phyloP scores from a whole-genome alignment of 208 protist species.

The Sergeia podlipaevii region DNA sequence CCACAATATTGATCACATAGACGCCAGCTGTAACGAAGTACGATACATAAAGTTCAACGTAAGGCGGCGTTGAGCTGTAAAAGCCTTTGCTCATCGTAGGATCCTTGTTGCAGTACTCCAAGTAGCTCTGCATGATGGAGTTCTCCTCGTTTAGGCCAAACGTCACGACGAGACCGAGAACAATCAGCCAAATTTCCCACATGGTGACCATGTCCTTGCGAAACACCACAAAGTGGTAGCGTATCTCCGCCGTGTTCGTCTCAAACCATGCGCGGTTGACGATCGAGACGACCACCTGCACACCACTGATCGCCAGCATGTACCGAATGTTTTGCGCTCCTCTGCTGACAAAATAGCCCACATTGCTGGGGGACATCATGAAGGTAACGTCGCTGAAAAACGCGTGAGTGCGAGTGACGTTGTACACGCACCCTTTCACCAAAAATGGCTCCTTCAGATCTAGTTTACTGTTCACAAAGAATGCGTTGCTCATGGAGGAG shows the following conservation, averaged over 20 bases:
- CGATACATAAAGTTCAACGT: slow-evolving; percentile 61
- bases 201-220: slow-evolving; percentile 77
- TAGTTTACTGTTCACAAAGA: slow-evolving; percentile 42
- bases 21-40: slow-evolving; percentile 52
- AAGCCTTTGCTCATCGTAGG: background rate
- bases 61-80: slow-evolving; percentile 49
- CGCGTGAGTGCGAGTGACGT: slow-evolving; percentile 25
- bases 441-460: slow-evolving; percentile 30
- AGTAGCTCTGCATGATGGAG: slow-evolving; percentile 53
- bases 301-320: slow-evolving; percentile 45
- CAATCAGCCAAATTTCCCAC: slow-evolving; percentile 65
- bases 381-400: slow-evolving; percentile 61
- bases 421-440: slow-evolving; percentile 21
- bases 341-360: slow-evolving; percentile 71
- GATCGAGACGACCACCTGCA: slow-evolving; percentile 37
- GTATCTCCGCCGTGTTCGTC: slow-evolving; percentile 65
- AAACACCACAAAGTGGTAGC: slow-evolving; percentile 81
- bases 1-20: slow-evolving; percentile 36
- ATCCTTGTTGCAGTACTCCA: slow-evolving; percentile 24
- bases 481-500: slow-evolving; percentile 59
- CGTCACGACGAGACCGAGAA: slow-evolving; percentile 48
- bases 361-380: slow-evolving; percentile 37
- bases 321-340: slow-evolving; percentile 62
- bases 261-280: slow-evolving; percentile 69
- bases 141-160: slow-evolving; percentile 43